Evolutionary conservation across 2,329 filamentous ascomycete genomes (phyloP), one percentile per base, ranked within the genome.

Genomic region (Trichoderma sp.): DNA sequence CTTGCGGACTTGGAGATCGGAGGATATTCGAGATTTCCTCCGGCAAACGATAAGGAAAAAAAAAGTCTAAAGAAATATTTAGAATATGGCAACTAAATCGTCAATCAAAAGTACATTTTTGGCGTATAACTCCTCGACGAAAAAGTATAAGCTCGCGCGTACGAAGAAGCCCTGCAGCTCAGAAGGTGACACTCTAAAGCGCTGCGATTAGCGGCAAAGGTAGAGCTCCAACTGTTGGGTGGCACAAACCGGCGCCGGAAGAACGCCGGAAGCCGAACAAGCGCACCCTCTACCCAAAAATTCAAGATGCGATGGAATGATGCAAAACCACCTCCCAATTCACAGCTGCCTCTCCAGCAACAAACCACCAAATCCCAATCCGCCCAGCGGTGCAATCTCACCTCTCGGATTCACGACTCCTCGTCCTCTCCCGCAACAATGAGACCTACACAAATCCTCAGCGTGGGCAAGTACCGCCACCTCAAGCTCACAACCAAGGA

Each of bases 401-500:
- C 42, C 22, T n/a, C 8, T 17, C 8, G 29, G 7, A 7, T 32
- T 32, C 45, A 10, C 34, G 13, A 25, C 10, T 12, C 60, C 64
- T 29, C n/a, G 17, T 60, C 63, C 25, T 67, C 12, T 5, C 4
- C 13, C 52, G 56, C 69, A 73, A 81, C 77, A 70, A 92, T 92
- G 89, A 86, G 87, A 78, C 87, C 91, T 67, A 92, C 91, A 17
- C 84, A 87, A 75, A 78, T 82, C 71, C 89, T 97, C 74, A 85
- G 86, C 73, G 82, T 88, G 75, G 82, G 88, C 77, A 86, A 87
- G 68, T 86, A 93, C 75, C 87, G 89, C 80, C 93, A 94, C 76
- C 84, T 94, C 68, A 85, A 86, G 64, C 87, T 99, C 76, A 97
- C 92, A 13, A 97, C 94, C 73, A 99, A 99, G 82, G 90, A 95